phyloP scores from a whole-genome alignment of 2,329 filamentous ascomycete species.

The Pyricularia sp. region DNA sequence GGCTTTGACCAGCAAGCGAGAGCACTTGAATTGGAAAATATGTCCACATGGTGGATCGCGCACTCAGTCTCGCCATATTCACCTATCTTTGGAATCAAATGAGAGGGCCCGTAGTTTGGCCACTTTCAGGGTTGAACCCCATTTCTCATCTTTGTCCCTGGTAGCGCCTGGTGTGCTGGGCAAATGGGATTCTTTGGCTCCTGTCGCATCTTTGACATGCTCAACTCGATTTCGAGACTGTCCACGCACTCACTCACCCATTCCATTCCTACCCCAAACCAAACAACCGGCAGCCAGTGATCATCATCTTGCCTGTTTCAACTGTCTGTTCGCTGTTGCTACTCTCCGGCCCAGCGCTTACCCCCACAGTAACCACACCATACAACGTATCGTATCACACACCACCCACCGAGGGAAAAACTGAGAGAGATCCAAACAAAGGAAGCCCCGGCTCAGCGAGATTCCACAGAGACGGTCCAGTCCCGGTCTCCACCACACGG shows the following conservation, averaged over 20 bases:
- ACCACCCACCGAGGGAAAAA: not conserved
- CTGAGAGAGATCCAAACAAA: not conserved
- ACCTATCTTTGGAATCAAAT: slow-evolving; percentile 2
- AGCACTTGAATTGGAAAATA: not conserved
- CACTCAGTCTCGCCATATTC: slow-evolving; percentile 4
- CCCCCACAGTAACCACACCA: not conserved
- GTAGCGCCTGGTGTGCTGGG: not conserved
- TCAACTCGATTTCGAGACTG: not conserved
- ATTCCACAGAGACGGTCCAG: not conserved
- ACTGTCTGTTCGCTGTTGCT: not conserved
- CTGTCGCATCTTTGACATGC: not conserved
- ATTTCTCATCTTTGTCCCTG: not conserved
- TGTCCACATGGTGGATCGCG: not conserved
- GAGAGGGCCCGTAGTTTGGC: not conserved
- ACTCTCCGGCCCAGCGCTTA: not conserved
- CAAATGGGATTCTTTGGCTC: not conserved
- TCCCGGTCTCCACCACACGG: not conserved
- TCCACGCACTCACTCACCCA: not conserved
- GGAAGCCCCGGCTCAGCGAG: not conserved
- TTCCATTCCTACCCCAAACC: not conserved
- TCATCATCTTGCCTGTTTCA: not conserved
- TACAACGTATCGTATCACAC: not conserved
- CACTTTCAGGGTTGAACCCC: not conserved
- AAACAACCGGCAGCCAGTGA: not conserved
- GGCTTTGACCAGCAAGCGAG: not conserved